phyloP scores from a whole-genome alignment of 75 land plant genomes.

The Selaginella moellendorffii region DNA sequence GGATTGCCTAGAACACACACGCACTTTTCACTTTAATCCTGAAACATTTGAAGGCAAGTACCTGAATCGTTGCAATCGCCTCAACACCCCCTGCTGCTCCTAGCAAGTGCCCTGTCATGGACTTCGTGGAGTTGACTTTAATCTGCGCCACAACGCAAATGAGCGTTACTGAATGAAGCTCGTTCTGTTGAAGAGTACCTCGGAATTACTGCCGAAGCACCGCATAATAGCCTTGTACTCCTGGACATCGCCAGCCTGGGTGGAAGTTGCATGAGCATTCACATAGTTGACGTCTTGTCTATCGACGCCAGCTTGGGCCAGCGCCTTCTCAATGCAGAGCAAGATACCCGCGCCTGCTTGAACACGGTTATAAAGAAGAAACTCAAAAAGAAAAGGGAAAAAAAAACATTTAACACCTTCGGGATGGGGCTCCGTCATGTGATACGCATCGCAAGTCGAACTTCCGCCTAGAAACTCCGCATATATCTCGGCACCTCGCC shows the following conservation, averaged over 20 bases:
- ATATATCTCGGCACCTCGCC: constrained; percentile 78
- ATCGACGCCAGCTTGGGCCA: constrained; percentile 57
- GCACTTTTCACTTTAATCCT: neutral
- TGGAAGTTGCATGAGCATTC: constrained; percentile 95
- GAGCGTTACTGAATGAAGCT: neutral
- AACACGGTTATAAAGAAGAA: neutral
- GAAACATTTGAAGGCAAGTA: constrained; percentile 11
- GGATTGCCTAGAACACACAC: constrained; percentile 46
- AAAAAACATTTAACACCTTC: constrained; percentile 76
- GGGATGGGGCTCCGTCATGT: constrained; percentile 92
- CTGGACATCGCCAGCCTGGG: constrained; percentile 72
- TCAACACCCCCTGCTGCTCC: constrained; percentile 97
- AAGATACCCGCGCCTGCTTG: constrained; percentile 52
- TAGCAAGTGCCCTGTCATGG: constrained; percentile 86
- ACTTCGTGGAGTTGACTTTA: constrained; percentile 81
- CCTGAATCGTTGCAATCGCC: constrained; percentile 92
- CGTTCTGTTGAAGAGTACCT: constrained; percentile 22
- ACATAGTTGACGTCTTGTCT: constrained; percentile 77
- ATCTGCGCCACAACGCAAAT: constrained; percentile 36
- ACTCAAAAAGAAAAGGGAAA: neutral
- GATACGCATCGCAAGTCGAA: constrained; percentile 87
- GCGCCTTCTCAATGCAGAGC: constrained; percentile 84
- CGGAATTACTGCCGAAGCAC: constrained; percentile 68
- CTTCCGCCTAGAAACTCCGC: constrained; percentile 96
- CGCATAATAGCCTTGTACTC: constrained; percentile 66